Conservation (phyloP, 441 rosid genomes). For the Kokia cookei region DNA sequence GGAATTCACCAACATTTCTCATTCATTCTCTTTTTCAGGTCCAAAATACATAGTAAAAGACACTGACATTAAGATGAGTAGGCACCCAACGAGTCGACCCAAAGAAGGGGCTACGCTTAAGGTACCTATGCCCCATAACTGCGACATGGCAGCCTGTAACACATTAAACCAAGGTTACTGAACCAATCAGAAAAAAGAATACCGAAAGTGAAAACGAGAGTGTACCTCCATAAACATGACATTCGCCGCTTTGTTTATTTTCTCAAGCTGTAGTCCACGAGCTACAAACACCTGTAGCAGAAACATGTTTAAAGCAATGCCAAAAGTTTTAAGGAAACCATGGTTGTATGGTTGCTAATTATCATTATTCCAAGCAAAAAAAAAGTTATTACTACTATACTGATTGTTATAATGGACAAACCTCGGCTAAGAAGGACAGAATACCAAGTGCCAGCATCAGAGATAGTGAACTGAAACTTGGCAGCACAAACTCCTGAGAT, state of each 20-base stretch:
- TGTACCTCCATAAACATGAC: slow-evolving; percentile 61
- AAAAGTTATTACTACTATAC: background rate
- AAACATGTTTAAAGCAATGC: slow-evolving; percentile 1
- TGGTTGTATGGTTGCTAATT: background rate
- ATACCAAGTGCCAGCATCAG: slow-evolving; percentile 54
- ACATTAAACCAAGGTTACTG: background rate
- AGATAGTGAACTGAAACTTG: slow-evolving; percentile 41
- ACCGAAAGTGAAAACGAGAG: background rate
- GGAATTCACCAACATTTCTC: background rate
- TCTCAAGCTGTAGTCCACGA: slow-evolving; percentile 87
- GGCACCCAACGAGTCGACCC: slow-evolving; percentile 59
- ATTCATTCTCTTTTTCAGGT: slow-evolving; percentile 63
- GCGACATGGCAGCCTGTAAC: slow-evolving; percentile 54
- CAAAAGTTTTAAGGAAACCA: background rate
- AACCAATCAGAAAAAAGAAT: background rate
- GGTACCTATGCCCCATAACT: slow-evolving; percentile 44
- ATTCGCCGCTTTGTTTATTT: slow-evolving; percentile 67
- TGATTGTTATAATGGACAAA: slow-evolving; percentile 7
- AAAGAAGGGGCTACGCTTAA: slow-evolving; percentile 41
- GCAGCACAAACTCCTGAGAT: slow-evolving; percentile 66
- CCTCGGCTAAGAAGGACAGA: slow-evolving; percentile 81
- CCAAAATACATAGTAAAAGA: slow-evolving; percentile 57
- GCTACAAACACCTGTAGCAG: slow-evolving; percentile 62
- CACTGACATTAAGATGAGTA: slow-evolving; percentile 60
- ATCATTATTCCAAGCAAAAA: background rate